Conservation (phyloP, 2,329 filamentous ascomycete genomes). For the Epichloe gansuensis region DNA sequence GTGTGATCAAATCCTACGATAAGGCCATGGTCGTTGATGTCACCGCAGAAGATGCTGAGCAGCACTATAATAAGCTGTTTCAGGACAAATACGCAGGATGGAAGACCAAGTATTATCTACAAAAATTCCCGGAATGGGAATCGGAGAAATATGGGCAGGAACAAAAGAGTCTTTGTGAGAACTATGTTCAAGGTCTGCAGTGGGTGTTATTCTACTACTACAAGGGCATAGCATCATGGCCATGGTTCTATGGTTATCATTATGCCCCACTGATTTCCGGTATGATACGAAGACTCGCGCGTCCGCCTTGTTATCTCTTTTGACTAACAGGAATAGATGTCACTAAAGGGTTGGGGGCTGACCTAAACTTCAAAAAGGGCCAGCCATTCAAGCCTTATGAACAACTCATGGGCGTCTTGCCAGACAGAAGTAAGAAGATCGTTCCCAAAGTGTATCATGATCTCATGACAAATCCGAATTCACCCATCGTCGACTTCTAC, state of each 20-base stretch:
- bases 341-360: conserved; percentile 70
- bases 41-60: conserved; percentile 65
- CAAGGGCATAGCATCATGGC: conserved; percentile 91
- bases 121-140: conserved; percentile 81
- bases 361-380: conserved; percentile 86
- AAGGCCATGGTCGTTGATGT: conserved; percentile 77
- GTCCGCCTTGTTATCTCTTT: conserved; percentile 5
- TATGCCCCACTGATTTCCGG: conserved; percentile 94
- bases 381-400: conserved; percentile 93
- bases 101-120: conserved; percentile 88
- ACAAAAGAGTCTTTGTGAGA: conserved; percentile 73
- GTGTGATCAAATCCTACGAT: conserved; percentile 83
- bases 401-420: conserved; percentile 95
- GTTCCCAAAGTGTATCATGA: conserved; percentile 80
- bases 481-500: conserved; percentile 96
- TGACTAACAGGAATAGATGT: conserved; percentile 50
- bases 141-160: conserved; percentile 64
- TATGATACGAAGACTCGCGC: conserved; percentile 20
- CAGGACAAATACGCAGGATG: conserved; percentile 80
- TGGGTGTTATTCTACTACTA: conserved; percentile 99
- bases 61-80: conserved; percentile 72
- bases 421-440: conserved; percentile 94
- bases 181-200: conserved; percentile 93
- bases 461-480: conserved; percentile 81
- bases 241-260: conserved; percentile 95